Evolutionary conservation across 108 stramenopile species (phyloP), one percentile per base, ranked within the genome.

Genomic region (Pseudonitzschia pungens): DNA sequence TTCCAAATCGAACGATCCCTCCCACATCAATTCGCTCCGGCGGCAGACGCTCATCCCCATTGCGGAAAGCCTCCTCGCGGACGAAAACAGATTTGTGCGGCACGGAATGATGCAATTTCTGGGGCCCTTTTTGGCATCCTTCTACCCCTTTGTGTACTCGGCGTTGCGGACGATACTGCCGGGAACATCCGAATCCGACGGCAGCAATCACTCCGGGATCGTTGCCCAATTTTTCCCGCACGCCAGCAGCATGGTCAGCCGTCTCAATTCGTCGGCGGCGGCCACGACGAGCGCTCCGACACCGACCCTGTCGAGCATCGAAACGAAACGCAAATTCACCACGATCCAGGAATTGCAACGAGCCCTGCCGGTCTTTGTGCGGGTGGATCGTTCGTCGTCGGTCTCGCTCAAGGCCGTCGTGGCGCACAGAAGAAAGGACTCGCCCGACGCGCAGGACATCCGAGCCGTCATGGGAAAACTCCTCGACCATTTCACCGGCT

Each of bases 21-120:
- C 59, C 28, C 58, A 72, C 24, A 60, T 73, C 65, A 84, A 86
- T 66, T 77, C 84, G 48, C 77, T 91, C 48, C 72, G 92, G 21
- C 81, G 92, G 10, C 56, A 76, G 16, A 68, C 73, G 12, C 72
- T 93, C 15, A 83, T 90, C 77, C 88, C 86, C 4, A 88, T 93
- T 76, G 89, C 88, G 42, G 84, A 84, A 68, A 82, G 71, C 8
- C 82, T 93, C 28, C 73, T 93, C 48, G 81, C 83, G 14, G 92
- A 93, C 72, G 27, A 68, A 18, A 89, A 91, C 60, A 88, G 87
- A 66, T 85, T 89, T 57, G 89, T 93, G 0, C 78, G 90, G 69
- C 89, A 93, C 68, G 92, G 92, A 4, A 93, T 93, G 92, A 91
- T 93, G 90, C 92, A 93, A 71, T 93, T 93, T 81, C 60, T 93